Evolutionary conservation across 2,329 filamentous ascomycete species (phyloP).

Genomic region (Xylariomycetidae sp.): DNA sequence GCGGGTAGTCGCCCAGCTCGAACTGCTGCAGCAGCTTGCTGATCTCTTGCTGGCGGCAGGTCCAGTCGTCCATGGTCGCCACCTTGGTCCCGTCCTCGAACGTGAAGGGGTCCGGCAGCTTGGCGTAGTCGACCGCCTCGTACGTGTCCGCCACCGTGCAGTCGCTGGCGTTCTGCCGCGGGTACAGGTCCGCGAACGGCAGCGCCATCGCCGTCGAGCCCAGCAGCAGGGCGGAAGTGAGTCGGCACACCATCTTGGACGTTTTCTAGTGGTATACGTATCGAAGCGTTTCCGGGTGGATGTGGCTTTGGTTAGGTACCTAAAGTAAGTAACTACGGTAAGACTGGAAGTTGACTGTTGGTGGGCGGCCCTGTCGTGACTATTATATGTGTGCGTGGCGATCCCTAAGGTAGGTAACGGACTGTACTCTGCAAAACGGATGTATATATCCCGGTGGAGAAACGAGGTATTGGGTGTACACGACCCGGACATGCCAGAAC

Average conservation of each 20-base stretch:
- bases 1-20: conserved; percentile 43
- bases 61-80: conserved; percentile 38
- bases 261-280: conserved; percentile 3
- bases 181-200: conserved; percentile 28
- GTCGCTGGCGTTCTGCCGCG: conserved; percentile 27
- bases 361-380: no score
- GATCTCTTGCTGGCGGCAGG: conserved; percentile 44
- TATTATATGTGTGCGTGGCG: conserved; percentile 8
- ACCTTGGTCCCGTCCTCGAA: conserved; percentile 36
- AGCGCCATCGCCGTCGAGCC: conserved; percentile 27
- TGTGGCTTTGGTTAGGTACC: no score
- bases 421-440: no score
- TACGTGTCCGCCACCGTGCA: conserved; percentile 30
- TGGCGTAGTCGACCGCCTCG: conserved; percentile 29
- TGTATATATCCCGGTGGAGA: no score
- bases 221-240: conserved; percentile 22
- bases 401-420: no score
- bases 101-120: conserved; percentile 44
- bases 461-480: no score
- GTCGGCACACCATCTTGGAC: conserved; percentile 20
- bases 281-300: no score
- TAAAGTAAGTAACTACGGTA: no score
- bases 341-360: no score
- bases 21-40: conserved; percentile 42
- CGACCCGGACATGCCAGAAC: no score